Conservation (phyloP, 2,329 filamentous ascomycete genomes). For the Dothideomycetidae sp. region DNA sequence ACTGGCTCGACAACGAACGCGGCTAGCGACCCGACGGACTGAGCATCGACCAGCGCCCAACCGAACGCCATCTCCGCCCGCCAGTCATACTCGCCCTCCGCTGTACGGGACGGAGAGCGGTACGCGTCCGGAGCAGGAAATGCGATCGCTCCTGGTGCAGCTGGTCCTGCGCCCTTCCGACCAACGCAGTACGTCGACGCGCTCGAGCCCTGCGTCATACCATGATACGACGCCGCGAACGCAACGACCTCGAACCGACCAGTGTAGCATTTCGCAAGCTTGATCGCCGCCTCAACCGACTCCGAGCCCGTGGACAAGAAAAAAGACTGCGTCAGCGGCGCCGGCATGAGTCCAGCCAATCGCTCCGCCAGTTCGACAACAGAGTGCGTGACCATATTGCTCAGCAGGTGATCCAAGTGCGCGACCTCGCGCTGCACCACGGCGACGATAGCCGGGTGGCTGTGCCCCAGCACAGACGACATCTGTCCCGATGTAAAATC, state of each 20-base stretch:
- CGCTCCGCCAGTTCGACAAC: constrained; percentile 42
- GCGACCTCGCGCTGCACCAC: constrained; percentile 36
- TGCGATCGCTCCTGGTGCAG: constrained; percentile 42
- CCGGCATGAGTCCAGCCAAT: constrained; percentile 36
- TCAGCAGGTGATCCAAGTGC: constrained; percentile 45
- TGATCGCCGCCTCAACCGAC: constrained; percentile 45
- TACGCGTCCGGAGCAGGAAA: constrained; percentile 49
- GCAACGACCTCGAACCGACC: constrained; percentile 52
- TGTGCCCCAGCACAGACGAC: constrained; percentile 44
- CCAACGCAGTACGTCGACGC: constrained; percentile 42
- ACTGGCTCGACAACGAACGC: constrained; percentile 51
- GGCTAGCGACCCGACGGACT: constrained; percentile 46
- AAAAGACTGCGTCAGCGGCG: constrained; percentile 39
- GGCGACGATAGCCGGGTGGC: constrained; percentile 43
- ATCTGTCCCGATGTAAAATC: constrained; percentile 50
- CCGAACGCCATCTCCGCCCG: constrained; percentile 49
- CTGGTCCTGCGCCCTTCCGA: constrained; percentile 32
- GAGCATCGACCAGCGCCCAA: constrained; percentile 45
- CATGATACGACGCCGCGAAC: constrained; percentile 46
- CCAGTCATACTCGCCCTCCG: constrained; percentile 51
- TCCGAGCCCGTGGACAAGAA: constrained; percentile 46
- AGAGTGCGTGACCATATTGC: constrained; percentile 43
- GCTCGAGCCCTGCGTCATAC: constrained; percentile 41
- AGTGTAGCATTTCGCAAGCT: constrained; percentile 49
- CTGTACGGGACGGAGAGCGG: constrained; percentile 44